Percentiles rank a stretch among this genome's conserved stretches.
Evolutionary conservation across 164 flowering plant genomes (phyloP).

Genomic region (Akebia trifoliata): DNA sequence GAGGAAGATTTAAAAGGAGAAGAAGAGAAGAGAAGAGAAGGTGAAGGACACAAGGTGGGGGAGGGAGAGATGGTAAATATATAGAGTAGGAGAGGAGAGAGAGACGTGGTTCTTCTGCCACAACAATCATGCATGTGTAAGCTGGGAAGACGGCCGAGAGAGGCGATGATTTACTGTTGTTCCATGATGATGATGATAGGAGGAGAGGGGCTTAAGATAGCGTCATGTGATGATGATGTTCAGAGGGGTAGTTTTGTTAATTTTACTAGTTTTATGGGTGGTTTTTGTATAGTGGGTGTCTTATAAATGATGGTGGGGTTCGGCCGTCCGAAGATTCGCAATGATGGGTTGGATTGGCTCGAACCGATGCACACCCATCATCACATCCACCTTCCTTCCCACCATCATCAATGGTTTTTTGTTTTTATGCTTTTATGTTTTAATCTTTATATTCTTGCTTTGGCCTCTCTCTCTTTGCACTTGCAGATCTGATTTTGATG

Average conservation of each 20-base stretch:
- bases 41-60: background rate
- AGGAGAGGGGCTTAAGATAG: constrained; percentile 23
- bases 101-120: constrained; percentile 30
- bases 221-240: constrained; percentile 58
- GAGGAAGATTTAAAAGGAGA: constrained; percentile 6
- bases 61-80: background rate
- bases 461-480: background rate
- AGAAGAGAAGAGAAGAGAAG: constrained; percentile 6
- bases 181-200: constrained; percentile 24
- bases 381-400: constrained; percentile 24
- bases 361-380: constrained; percentile 50
- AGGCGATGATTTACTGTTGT: constrained; percentile 44
- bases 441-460: background rate
- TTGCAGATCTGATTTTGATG: no score
- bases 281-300: background rate
- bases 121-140: constrained; percentile 88
- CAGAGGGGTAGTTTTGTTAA: constrained; percentile 9
- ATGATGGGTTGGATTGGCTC: constrained; percentile 78
- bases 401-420: constrained; percentile 42
- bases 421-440: constrained; percentile 22
- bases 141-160: constrained; percentile 44
- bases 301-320: constrained; percentile 59
- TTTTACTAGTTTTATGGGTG: constrained; percentile 4
- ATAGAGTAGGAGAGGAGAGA: constrained; percentile 8
- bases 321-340: constrained; percentile 85